Conservation (phyloP, 345 rosid genomes). For the Pistacia vera region DNA sequence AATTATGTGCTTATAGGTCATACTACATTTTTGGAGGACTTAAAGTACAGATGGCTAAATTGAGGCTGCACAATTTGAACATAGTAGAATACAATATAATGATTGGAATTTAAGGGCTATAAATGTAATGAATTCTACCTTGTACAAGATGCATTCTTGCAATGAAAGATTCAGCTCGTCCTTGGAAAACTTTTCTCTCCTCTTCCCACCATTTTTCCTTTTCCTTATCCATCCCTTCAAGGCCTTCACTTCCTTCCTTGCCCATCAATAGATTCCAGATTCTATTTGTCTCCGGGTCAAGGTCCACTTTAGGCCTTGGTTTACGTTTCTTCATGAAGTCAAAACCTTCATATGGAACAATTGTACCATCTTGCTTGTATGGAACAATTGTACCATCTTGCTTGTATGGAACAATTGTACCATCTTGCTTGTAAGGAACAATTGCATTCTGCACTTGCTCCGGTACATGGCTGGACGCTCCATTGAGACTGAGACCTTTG, state of each 20-base stretch:
- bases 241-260: constrained; percentile 54
- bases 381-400: constrained; percentile 60
- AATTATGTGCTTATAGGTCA: neutral
- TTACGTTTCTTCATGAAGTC: constrained; percentile 49
- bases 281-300: constrained; percentile 84
- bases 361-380: constrained; percentile 56
- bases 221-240: constrained; percentile 46
- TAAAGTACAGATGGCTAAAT: neutral
- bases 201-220: constrained; percentile 86
- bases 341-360: constrained; percentile 57
- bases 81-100: neutral
- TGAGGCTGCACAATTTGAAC: neutral
- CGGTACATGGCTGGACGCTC: constrained; percentile 28
- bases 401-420: constrained; percentile 61
- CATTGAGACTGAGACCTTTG: constrained; percentile 46
- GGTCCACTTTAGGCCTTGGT: constrained; percentile 84
- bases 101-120: constrained; percentile 3
- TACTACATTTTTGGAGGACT: neutral
- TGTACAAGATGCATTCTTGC: constrained; percentile 96
- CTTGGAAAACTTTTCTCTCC: constrained; percentile 72
- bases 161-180: constrained; percentile 85
- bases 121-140: constrained; percentile 47
- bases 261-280: constrained; percentile 91
- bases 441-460: constrained; percentile 55
- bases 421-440: constrained; percentile 59